Conservation (phyloP, 306 rosid genomes). For the Rosa rugosa region DNA sequence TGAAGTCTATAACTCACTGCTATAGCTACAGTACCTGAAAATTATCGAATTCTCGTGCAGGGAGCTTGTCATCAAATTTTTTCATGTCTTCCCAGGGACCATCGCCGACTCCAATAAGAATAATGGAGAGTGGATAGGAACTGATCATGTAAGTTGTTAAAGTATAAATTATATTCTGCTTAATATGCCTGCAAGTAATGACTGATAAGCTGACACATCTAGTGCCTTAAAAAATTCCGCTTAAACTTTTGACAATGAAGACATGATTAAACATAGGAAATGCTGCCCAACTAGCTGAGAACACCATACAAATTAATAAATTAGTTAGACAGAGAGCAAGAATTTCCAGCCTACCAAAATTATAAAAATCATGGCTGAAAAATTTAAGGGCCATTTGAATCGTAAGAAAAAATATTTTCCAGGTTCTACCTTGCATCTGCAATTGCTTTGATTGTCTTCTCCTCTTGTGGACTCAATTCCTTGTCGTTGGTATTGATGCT, state of each 20-base stretch:
- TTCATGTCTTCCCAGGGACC: slow-evolving; percentile 98
- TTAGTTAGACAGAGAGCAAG: not conserved
- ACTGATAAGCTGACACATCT: not conserved
- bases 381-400: not conserved
- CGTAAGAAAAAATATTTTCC: not conserved
- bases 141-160: slow-evolving; percentile 38
- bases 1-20: slow-evolving; percentile 5
- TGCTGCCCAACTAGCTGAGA: too few species aligned
- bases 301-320: not conserved
- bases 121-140: slow-evolving; percentile 70
- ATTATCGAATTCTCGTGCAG: slow-evolving; percentile 75
- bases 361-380: not conserved
- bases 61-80: slow-evolving; percentile 86
- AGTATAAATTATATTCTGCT: slow-evolving; percentile 20
- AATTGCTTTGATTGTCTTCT: slow-evolving; percentile 67
- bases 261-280: not conserved
- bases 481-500: slow-evolving; percentile 39
- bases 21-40: slow-evolving; percentile 58
- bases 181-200: not conserved
- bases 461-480: slow-evolving; percentile 80
- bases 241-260: not conserved
- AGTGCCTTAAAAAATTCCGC: not conserved
- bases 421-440: slow-evolving; percentile 70
- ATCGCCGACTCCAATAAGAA: slow-evolving; percentile 92
- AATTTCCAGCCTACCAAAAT: not conserved